Conservation (phyloP, 106 monocot species). For the Narthecium ossifragum region DNA sequence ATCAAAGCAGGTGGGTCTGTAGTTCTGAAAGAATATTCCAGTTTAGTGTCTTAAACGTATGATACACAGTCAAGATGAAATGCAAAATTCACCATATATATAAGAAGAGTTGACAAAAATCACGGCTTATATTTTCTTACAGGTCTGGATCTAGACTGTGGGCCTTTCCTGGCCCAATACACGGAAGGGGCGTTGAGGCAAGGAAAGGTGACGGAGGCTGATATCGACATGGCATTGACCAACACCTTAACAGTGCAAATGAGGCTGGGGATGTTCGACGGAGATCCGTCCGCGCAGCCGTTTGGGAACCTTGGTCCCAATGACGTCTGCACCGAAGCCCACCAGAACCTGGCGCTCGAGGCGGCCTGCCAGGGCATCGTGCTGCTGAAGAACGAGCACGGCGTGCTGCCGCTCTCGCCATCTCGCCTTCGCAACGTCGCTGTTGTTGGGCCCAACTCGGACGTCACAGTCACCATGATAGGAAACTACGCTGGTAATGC, state of each 20-base stretch:
- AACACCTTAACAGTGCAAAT: constrained; percentile 83
- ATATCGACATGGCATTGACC: constrained; percentile 64
- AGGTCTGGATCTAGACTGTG: constrained; percentile 96
- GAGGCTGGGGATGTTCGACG: constrained; percentile 70
- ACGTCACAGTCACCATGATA: constrained; percentile 37
- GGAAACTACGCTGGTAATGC: constrained; percentile 74
- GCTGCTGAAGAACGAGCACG: constrained; percentile 56
- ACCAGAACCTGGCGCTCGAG: constrained; percentile 57
- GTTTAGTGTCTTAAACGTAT: no score
- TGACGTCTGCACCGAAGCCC: constrained; percentile 43
- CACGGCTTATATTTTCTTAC: not conserved
- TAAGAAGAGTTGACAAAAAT: no score
- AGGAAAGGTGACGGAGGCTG: constrained; percentile 51
- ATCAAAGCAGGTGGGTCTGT: constrained; percentile 67
- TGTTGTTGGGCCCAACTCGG: constrained; percentile 64
- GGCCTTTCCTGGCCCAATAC: constrained; percentile 57
- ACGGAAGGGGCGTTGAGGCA: constrained; percentile 49
- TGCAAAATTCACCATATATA: not conserved
- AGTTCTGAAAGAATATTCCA: no score
- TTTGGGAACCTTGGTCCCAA: constrained; percentile 29
- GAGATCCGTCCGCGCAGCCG: constrained; percentile 9
- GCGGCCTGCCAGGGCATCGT: constrained; percentile 61
- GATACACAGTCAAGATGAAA: not conserved
- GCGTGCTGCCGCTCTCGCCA: constrained; percentile 49
- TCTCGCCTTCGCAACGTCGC: constrained; percentile 38